Evolutionary conservation across 2,329 filamentous ascomycete genomes (phyloP).

Genomic region (Diaporthe vexans): DNA sequence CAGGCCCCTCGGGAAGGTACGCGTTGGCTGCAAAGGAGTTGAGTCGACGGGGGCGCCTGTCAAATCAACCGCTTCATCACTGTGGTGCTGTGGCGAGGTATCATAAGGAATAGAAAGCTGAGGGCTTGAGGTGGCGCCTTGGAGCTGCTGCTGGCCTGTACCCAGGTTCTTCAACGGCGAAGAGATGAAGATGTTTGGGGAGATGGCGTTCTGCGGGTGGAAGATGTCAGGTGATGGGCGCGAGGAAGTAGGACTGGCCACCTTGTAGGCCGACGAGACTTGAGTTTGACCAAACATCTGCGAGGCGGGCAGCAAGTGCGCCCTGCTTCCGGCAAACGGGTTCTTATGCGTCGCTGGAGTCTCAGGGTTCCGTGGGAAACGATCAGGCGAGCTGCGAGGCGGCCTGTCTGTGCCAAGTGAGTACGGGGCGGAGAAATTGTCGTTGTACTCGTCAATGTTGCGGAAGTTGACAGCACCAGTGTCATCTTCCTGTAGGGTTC

Average conservation of each 20-base stretch:
- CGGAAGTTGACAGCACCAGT: slow-evolving; percentile 65
- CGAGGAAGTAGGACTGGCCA: slow-evolving; percentile 69
- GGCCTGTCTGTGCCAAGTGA: slow-evolving; percentile 38
- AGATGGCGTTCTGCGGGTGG: slow-evolving; percentile 56
- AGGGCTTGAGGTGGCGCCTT: slow-evolving; percentile 58
- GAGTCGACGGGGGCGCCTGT: neutral
- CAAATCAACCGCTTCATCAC: slow-evolving; percentile 39
- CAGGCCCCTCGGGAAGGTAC: slow-evolving; percentile 46
- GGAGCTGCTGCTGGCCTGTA: slow-evolving; percentile 61
- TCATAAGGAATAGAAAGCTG: slow-evolving; percentile 42
- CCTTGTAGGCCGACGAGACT: slow-evolving; percentile 65
- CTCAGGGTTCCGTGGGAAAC: slow-evolving; percentile 52
- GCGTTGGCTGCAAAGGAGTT: slow-evolving; percentile 2
- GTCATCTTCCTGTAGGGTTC: slow-evolving; percentile 61
- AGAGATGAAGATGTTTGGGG: slow-evolving; percentile 58
- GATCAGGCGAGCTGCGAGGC: slow-evolving; percentile 36
- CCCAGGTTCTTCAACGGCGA: slow-evolving; percentile 66
- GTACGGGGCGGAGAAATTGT: slow-evolving; percentile 53
- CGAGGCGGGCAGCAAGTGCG: slow-evolving; percentile 56
- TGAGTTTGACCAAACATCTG: slow-evolving; percentile 71
- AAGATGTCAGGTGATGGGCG: slow-evolving; percentile 67
- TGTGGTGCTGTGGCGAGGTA: slow-evolving; percentile 36
- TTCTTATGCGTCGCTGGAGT: slow-evolving; percentile 65
- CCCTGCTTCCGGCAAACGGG: slow-evolving; percentile 59
- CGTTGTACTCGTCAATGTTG: slow-evolving; percentile 54